Conservation (phyloP, 495 filamentous ascomycete genomes). For the Xylaria scruposa region DNA sequence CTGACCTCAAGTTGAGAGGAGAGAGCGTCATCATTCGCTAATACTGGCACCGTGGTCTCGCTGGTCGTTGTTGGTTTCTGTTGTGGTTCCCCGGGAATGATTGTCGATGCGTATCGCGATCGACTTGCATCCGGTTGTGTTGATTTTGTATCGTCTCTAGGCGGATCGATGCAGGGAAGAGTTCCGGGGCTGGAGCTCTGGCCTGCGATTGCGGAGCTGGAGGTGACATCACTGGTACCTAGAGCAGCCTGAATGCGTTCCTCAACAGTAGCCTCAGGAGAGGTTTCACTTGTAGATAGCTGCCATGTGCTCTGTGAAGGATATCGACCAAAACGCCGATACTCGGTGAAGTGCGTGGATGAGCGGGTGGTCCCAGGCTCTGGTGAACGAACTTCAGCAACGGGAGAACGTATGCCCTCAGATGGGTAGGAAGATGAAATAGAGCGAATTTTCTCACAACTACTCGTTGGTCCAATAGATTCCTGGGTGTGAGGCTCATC, state of each 20-base stretch:
- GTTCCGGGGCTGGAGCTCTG: neutral
- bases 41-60: conserved; percentile 9
- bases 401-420: conserved; percentile 40
- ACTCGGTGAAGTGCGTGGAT: conserved; percentile 12
- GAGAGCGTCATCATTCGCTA: conserved; percentile 29
- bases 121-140: neutral
- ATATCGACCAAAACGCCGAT: conserved; percentile 13
- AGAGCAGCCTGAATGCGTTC: neutral
- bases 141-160: neutral
- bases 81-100: neutral
- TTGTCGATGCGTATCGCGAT: neutral
- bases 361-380: conserved; percentile 24
- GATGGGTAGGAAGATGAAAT: conserved; percentile 40
- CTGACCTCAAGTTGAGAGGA: conserved; percentile 33
- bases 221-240: neutral
- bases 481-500: neutral
- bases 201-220: neutral
- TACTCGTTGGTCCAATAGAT: neutral
- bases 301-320: conserved; percentile 19
- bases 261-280: no score
- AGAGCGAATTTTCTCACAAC: conserved; percentile 28
- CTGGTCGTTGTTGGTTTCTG: conserved; percentile 9
- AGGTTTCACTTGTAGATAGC: neutral
- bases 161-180: neutral
- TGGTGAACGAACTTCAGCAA: conserved; percentile 28